These are phyloP conservation scores for Botrytis cinerea DNA, from an alignment of 2,329 filamentous ascomycete genomes.

Conservation along the genomic window DNA sequence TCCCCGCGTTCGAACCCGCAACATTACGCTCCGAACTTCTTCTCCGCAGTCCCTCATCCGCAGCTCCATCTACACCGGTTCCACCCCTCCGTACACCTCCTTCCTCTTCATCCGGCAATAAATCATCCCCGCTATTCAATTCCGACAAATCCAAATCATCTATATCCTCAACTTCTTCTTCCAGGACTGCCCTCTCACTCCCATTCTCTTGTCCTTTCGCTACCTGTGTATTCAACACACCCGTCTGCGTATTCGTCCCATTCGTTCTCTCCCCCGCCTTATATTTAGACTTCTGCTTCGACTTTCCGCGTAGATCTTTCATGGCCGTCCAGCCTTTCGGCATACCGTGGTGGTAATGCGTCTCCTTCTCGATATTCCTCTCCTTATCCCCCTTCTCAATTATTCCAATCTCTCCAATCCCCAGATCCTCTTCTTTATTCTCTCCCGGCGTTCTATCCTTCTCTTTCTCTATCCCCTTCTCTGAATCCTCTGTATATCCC, in stretches of 20 bases:
- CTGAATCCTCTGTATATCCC: slow-evolving; percentile 1
- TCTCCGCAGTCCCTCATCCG: slow-evolving; percentile 9
- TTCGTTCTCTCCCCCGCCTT: neutral
- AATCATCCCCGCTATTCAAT: slow-evolving; percentile 39
- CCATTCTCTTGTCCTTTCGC: slow-evolving; percentile 29
- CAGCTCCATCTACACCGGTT: slow-evolving; percentile 14
- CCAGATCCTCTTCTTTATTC: neutral
- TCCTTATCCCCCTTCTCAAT: slow-evolving; percentile 2
- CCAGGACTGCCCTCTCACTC: slow-evolving; percentile 19
- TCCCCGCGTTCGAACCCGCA: neutral
- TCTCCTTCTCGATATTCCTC: neutral
- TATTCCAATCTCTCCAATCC: neutral
- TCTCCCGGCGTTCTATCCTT: neutral
- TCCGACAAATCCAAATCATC: slow-evolving; percentile 32
- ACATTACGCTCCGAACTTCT: neutral
- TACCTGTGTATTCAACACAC: slow-evolving; percentile 28
- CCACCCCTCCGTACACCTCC: slow-evolving; percentile 14
- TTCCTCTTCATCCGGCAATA: slow-evolving; percentile 33
- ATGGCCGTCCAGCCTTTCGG: slow-evolving; percentile 18
- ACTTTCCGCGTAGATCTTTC: neutral
- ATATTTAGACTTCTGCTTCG: neutral
- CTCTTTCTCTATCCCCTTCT: neutral
- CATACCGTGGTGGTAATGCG: slow-evolving; percentile 7
- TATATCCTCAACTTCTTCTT: slow-evolving; percentile 30
- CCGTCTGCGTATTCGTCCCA: slow-evolving; percentile 21